Conservation (phyloP, 192 early-diverging fungal genomes). For the Diversispora eburnea region DNA sequence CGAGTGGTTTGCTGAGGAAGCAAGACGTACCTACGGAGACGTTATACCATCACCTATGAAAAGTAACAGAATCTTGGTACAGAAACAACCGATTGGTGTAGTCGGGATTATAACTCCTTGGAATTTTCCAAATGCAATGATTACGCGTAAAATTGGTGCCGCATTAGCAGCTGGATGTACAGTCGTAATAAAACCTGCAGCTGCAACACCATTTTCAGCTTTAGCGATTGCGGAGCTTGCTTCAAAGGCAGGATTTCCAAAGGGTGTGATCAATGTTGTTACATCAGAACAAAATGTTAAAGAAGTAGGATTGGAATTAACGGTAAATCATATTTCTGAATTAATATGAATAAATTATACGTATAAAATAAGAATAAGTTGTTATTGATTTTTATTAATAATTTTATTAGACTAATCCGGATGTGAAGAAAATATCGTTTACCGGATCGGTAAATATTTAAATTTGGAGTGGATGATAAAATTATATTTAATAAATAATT, state of each 20-base stretch:
- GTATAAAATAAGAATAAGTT: not conserved
- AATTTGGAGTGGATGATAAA: not conserved
- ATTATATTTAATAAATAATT: conserved; percentile 17
- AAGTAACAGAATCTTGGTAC: conserved; percentile 57
- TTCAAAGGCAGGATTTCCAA: conserved; percentile 56
- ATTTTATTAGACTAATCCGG: conserved; percentile 47
- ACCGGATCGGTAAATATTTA: conserved; percentile 63
- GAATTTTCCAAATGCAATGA: conserved; percentile 85
- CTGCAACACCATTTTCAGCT: conserved; percentile 55
- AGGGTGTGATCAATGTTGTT: conserved; percentile 67
- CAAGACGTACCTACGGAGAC: conserved; percentile 73
- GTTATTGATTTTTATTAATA: not conserved
- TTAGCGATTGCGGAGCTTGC: conserved; percentile 53
- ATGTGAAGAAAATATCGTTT: conserved; percentile 70
- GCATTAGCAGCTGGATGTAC: conserved; percentile 77
- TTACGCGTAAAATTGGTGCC: conserved; percentile 69
- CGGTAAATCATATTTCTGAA: not conserved
- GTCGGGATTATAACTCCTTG: conserved; percentile 70
- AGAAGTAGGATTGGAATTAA: conserved; percentile 52
- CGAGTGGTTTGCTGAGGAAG: conserved; percentile 86
- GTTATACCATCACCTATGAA: conserved; percentile 61
- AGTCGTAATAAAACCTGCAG: conserved; percentile 65
- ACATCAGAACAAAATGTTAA: conserved; percentile 50
- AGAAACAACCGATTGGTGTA: conserved; percentile 78
- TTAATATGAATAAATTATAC: not conserved